Evolutionary conservation across 2,329 filamentous ascomycete species (phyloP).

Genomic region (Coniochaeta hoffmannii): DNA sequence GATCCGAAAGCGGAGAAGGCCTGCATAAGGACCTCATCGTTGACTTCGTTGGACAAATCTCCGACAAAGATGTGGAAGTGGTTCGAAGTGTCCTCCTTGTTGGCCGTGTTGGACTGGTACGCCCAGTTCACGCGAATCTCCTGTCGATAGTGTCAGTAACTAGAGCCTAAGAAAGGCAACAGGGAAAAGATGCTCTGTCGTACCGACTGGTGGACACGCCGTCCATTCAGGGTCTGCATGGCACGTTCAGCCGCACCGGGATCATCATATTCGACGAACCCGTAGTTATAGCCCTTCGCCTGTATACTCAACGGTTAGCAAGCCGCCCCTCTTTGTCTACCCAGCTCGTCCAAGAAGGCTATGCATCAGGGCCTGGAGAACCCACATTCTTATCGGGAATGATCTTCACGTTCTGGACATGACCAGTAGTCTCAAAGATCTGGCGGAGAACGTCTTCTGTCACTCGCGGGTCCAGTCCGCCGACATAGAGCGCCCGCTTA

Average conservation of each 20-base stretch:
- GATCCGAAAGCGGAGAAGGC: constrained; percentile 94
- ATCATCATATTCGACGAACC: constrained; percentile 98
- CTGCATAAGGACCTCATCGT: constrained; percentile 87
- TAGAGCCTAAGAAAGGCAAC: background rate
- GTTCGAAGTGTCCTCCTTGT: constrained; percentile 95
- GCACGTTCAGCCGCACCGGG: constrained; percentile 92
- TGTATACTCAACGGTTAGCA: constrained; percentile 35
- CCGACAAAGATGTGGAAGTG: constrained; percentile 99
- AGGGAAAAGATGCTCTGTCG: constrained; percentile 19
- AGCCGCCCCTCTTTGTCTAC: constrained; percentile 5
- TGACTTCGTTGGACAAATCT: constrained; percentile 96
- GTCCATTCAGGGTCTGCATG: constrained; percentile 94
- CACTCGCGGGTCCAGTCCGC: constrained; percentile 87
- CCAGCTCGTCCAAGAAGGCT: no score
- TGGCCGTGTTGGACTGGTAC: constrained; percentile 89
- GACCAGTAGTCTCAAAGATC: constrained; percentile 90
- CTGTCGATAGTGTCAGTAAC: constrained; percentile 22
- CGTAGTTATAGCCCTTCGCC: constrained; percentile 97
- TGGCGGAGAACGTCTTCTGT: constrained; percentile 95
- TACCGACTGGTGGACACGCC: constrained; percentile 92
- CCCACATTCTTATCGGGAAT: constrained; percentile 99
- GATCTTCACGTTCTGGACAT: constrained; percentile 49
- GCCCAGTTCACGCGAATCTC: constrained; percentile 99
- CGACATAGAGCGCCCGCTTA: constrained; percentile 94
- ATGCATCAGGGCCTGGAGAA: constrained; percentile 22